A percentile compares a stretch with the other conserved stretches of the same genome.
Conservation (phyloP, 1,139 yeast genomes). For the Kodamaea derodonti region DNA sequence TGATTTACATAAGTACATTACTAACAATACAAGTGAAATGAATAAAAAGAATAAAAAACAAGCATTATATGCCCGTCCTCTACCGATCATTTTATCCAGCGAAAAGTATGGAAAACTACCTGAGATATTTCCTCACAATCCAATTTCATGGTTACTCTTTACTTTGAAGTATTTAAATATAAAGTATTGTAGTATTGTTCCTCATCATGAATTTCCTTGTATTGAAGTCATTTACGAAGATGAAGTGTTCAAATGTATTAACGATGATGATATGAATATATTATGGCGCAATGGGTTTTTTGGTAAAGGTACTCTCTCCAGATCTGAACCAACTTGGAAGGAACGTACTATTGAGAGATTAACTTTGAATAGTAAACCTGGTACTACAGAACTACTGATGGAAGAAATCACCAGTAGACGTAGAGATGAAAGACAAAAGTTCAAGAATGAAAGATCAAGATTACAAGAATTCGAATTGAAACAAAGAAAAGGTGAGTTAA, state of each 20-base stretch:
- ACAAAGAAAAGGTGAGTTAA: constrained; percentile 22
- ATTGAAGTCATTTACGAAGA: constrained; percentile 25
- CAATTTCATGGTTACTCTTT: constrained; percentile 55
- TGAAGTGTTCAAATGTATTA: constrained; percentile 43
- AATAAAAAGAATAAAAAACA: constrained; percentile 22
- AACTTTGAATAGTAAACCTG: constrained; percentile 23
- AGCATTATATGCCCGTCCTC: constrained; percentile 34
- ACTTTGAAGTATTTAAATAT: constrained; percentile 27
- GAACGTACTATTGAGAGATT: constrained; percentile 52
- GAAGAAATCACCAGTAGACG: constrained; percentile 79
- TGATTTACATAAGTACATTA: constrained; percentile 3
- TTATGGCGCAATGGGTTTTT: constrained; percentile 89
- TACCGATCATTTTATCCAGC: constrained; percentile 46
- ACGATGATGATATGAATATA: constrained; percentile 44
- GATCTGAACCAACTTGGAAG: constrained; percentile 92
- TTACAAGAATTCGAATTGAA: constrained; percentile 34
- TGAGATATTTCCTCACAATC: constrained; percentile 49
- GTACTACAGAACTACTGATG: constrained; percentile 8
- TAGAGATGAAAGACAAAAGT: constrained; percentile 66
- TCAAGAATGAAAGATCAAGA: constrained; percentile 54
- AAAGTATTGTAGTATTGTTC: constrained; percentile 14
- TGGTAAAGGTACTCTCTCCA: constrained; percentile 85
- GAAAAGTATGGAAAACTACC: constrained; percentile 41
- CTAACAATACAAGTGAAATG: constrained; percentile 16
- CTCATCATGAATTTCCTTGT: constrained; percentile 19